phyloP scores from a whole-genome alignment of 805 yeast species.

The Cyberlindnera xylosilytica region DNA sequence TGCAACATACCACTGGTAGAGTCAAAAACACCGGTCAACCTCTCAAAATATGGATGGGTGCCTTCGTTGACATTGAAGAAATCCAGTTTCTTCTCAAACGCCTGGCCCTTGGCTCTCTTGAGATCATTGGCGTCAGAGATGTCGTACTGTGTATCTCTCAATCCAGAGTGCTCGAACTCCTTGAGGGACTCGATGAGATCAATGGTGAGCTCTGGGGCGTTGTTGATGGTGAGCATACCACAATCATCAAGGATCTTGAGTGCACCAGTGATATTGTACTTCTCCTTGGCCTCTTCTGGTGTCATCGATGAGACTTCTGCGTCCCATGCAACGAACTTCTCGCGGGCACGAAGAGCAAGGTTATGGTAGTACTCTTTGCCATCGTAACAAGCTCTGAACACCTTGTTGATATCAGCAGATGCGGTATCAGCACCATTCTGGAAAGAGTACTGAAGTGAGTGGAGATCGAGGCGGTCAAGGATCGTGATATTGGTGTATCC shows the following conservation, averaged over 20 bases:
- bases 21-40: slow-evolving; percentile 25
- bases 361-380: slow-evolving; percentile 32
- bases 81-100: slow-evolving; percentile 26
- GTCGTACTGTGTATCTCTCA: slow-evolving; percentile 20
- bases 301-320: slow-evolving; percentile 1
- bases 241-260: slow-evolving; percentile 8
- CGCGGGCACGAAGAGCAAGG: slow-evolving; percentile 19
- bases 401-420: slow-evolving; percentile 38
- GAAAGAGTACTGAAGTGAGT: slow-evolving; percentile 26
- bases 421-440: slow-evolving; percentile 39
- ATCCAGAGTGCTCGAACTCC: slow-evolving; percentile 6
- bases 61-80: slow-evolving; percentile 16
- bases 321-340: slow-evolving; percentile 13
- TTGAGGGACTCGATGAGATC: slow-evolving; percentile 16
- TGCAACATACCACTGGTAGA: slow-evolving; percentile 31
- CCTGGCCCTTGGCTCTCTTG: slow-evolving; percentile 29
- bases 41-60: slow-evolving; percentile 9
- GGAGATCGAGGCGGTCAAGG: slow-evolving; percentile 35
- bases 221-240: slow-evolving; percentile 10
- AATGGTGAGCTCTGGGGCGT: slow-evolving; percentile 2
- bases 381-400: slow-evolving; percentile 35
- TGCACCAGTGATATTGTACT: slow-evolving; percentile 7
- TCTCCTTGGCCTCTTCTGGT: slow-evolving; percentile 6
- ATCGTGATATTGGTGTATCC: slow-evolving; percentile 38
- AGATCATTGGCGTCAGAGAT: slow-evolving; percentile 28